Evolutionary conservation across 2,329 filamentous ascomycete genomes (phyloP).

Genomic region (Huntiella bhutanensis): DNA sequence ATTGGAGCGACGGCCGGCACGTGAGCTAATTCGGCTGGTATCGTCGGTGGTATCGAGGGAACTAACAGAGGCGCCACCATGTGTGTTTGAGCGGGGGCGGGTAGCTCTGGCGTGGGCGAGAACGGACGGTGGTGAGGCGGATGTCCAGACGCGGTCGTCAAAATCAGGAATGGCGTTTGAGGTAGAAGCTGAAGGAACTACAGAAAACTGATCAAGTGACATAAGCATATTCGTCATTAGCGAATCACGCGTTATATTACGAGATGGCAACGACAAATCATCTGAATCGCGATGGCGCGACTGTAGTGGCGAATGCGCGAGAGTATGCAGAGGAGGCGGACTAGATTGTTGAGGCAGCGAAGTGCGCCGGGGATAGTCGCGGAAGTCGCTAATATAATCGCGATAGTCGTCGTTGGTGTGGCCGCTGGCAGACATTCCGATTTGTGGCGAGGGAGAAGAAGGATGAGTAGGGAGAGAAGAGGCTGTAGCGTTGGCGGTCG

Average conservation of each 20-base stretch:
- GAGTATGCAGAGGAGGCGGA: too few relatives aligned
- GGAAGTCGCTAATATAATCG: conserved; percentile 10
- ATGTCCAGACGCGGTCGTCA: conserved; percentile 13
- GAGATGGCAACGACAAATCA: conserved; percentile 63
- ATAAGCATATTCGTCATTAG: conserved; percentile 91
- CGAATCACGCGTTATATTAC: conserved; percentile 66
- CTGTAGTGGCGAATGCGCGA: background rate
- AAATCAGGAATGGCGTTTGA: conserved; percentile 13
- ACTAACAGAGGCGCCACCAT: conserved; percentile 36
- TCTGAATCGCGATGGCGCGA: conserved; percentile 44
- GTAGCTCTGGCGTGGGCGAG: conserved; percentile 7
- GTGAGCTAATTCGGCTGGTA: conserved; percentile 34
- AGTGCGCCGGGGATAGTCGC: conserved; percentile 9
- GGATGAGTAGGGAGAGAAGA: conserved; percentile 17
- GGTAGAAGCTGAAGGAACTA: conserved; percentile 22
- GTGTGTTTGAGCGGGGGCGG: conserved; percentile 18
- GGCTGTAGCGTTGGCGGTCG: background rate
- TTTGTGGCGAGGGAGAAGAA: conserved; percentile 11
- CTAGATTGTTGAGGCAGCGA: background rate
- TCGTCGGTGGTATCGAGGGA: conserved; percentile 39
- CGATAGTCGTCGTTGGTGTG: conserved; percentile 15
- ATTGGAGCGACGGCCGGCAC: conserved; percentile 50
- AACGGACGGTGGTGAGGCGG: conserved; percentile 4
- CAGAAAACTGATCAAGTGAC: conserved; percentile 62
- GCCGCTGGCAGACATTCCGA: conserved; percentile 18